Conservation (phyloP, 192 early-diverging fungal species). For the Linnemannia zychae region DNA sequence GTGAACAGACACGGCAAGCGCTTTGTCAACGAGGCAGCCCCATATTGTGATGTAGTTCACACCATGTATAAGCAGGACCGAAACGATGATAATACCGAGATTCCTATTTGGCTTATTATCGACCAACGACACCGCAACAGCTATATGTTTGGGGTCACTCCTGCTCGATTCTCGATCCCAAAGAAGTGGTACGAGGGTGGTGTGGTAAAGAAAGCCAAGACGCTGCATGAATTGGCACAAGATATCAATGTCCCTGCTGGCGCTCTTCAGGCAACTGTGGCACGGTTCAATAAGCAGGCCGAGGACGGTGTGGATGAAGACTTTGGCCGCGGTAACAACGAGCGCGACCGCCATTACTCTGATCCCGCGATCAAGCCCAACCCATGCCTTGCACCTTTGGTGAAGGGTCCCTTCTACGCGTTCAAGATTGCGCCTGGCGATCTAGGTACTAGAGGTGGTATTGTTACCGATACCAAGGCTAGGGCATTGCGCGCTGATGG, state of each 20-base stretch:
- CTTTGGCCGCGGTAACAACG: slow-evolving; percentile 8
- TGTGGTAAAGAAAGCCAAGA: slow-evolving; percentile 17
- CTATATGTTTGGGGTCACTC: slow-evolving; percentile 12
- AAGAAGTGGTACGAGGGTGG: slow-evolving; percentile 26
- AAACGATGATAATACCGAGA: slow-evolving; percentile 10
- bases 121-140: slow-evolving; percentile 19
- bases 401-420: slow-evolving; percentile 17
- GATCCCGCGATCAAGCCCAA: slow-evolving; percentile 21
- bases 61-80: slow-evolving; percentile 20
- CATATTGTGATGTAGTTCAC: slow-evolving; percentile 20
- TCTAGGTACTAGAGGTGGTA: slow-evolving; percentile 21
- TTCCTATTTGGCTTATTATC: slow-evolving; percentile 17
- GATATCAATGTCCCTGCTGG: slow-evolving; percentile 8
- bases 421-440: slow-evolving; percentile 28
- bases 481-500: slow-evolving; percentile 17
- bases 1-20: slow-evolving; percentile 26
- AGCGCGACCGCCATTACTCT: slow-evolving; percentile 6
- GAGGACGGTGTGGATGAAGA: slow-evolving; percentile 14
- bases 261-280: not conserved
- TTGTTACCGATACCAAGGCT: slow-evolving; percentile 20
- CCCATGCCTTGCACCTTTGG: slow-evolving; percentile 21
- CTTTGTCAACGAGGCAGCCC: slow-evolving; percentile 19
- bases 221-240: slow-evolving; percentile 12
- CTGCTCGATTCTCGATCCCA: slow-evolving; percentile 15
- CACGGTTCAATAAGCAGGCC: slow-evolving; percentile 12